A percentile compares a stretch with the other conserved stretches of the same genome.
Conservation (phyloP, 371 early-diverging fungal species). For the Rhizopus sp. region DNA sequence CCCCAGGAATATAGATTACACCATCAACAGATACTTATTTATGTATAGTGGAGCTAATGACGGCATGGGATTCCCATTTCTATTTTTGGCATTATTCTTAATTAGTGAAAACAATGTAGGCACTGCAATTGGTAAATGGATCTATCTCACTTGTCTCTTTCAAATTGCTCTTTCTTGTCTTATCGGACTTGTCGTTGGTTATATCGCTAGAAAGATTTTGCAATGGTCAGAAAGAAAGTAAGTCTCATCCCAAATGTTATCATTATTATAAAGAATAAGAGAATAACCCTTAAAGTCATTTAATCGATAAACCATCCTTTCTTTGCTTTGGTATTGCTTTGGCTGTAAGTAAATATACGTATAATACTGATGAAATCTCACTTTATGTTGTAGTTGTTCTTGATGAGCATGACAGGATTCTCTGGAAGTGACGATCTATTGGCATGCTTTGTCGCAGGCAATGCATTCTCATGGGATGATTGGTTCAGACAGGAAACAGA, state of each 20-base stretch:
- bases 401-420: conserved; percentile 78
- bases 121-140: conserved; percentile 77
- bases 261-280: not conserved
- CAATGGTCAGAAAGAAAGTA: conserved; percentile 73
- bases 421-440: conserved; percentile 88
- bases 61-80: conserved; percentile 87
- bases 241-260: conserved; percentile 12
- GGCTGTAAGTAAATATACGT: conserved; percentile 55
- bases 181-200: conserved; percentile 84
- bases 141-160: conserved; percentile 76
- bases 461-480: conserved; percentile 87
- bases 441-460: conserved; percentile 91
- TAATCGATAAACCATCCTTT: conserved; percentile 93
- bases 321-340: conserved; percentile 89
- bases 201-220: conserved; percentile 69
- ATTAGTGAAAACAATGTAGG: conserved; percentile 59
- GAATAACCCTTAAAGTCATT: conserved; percentile 41
- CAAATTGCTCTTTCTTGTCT: conserved; percentile 74
- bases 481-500: conserved; percentile 89
- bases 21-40: not conserved
- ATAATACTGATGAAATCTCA: not conserved
- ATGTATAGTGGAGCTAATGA: conserved; percentile 77
- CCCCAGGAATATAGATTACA: not conserved
- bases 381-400: conserved; percentile 53
- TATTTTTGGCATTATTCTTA: conserved; percentile 80